Percentiles rank a stretch among this genome's conserved stretches.
These are phyloP conservation scores for Casaregolazyma lundiana DNA, from an alignment of 1,139 yeast genomes.

Conservation along the genomic window DNA sequence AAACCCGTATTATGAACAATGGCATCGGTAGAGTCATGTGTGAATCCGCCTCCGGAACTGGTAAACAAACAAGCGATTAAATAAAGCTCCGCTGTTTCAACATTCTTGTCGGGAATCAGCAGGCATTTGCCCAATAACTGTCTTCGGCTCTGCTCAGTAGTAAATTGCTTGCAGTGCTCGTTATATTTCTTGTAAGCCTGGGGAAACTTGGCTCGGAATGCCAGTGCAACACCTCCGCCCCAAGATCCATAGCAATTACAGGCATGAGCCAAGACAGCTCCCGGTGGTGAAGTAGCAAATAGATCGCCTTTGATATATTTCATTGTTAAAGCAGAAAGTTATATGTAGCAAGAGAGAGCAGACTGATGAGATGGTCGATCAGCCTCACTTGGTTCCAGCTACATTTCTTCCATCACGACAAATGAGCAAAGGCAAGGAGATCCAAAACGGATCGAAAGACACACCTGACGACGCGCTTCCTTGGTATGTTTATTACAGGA, in stretches of 20 bases:
- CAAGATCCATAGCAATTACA: slow-evolving; percentile 76
- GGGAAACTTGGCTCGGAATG: slow-evolving; percentile 49
- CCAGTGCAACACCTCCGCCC: slow-evolving; percentile 79
- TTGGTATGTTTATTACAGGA: neutral
- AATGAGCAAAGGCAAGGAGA: neutral
- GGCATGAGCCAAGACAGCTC: slow-evolving; percentile 59
- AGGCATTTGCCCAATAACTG: slow-evolving; percentile 52
- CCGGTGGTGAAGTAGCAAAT: slow-evolving; percentile 38
- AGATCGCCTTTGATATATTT: slow-evolving; percentile 60
- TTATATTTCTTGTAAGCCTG: slow-evolving; percentile 46
- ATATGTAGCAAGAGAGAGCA: neutral
- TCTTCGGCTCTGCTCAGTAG: slow-evolving; percentile 20
- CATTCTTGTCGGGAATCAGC: slow-evolving; percentile 42
- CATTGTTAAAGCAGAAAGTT: too few relatives aligned
- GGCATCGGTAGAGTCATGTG: slow-evolving; percentile 39
- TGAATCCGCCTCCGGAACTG: slow-evolving; percentile 38
- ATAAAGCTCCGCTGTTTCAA: slow-evolving; percentile 27
- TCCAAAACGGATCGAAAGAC: neutral
- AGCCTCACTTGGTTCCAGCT: too few relatives aligned
- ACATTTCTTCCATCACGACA: neutral
- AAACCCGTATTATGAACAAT: slow-evolving; percentile 47
- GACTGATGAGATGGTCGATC: too few relatives aligned
- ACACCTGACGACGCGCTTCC: neutral
- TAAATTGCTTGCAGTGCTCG: slow-evolving; percentile 41
- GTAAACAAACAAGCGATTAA: slow-evolving; percentile 65